Base-by-base conservation (phyloP, 352 stramenopile genomes). In the Elongisporangium anandrum region DNA sequence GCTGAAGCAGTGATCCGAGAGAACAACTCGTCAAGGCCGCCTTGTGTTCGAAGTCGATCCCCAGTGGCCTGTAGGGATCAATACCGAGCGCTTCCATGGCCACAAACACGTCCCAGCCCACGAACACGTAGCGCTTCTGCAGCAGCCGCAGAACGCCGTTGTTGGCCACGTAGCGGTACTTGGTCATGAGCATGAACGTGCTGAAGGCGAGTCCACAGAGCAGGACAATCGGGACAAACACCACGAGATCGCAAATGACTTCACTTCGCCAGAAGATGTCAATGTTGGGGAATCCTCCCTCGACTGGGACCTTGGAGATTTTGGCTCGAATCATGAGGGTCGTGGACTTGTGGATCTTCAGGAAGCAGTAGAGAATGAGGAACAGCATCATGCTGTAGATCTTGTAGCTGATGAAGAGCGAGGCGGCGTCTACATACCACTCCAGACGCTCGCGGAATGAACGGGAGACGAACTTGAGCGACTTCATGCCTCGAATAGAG, bases 381-480 rank as follows among this genome's bases (percentile, higher is more conserved):
- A 65, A 85, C 0, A 85, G 70, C 52, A 85, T 58, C 8, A 87
- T 49, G 39, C 66, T 84, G 68, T 83, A 87, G 17, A 85, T 50
- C 57, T 86, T 86, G 64, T 84, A 88, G 39, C 60, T 81, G 26
- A 81, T n/a, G 51, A 88, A 88, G 7, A 88, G 50, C 8, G 76
- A 56, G 6, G 57, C 67, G 0, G 64, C 63, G 56, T 88, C 79
- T 17, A 85, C 65, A 41, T 75, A 81, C 73, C 75, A 86, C 48
- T 81, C 71, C 39, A 88, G 41, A 6, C 57, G 69, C 0, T 77
- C 56, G 21, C 67, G 77, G 7, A 69, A 8, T 2, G 64, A 49
- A 1, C 60, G 48, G 1, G 56, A 57, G 7, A 86, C 66, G 5
- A 84, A 10, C 26, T 72, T 71, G 20, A 79, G 65, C 12, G 58